Evolutionary conservation across 768 basidiomycete species (phyloP), one percentile per base, ranked within the genome.

Genomic region (Omphalotus guepiniiformis): DNA sequence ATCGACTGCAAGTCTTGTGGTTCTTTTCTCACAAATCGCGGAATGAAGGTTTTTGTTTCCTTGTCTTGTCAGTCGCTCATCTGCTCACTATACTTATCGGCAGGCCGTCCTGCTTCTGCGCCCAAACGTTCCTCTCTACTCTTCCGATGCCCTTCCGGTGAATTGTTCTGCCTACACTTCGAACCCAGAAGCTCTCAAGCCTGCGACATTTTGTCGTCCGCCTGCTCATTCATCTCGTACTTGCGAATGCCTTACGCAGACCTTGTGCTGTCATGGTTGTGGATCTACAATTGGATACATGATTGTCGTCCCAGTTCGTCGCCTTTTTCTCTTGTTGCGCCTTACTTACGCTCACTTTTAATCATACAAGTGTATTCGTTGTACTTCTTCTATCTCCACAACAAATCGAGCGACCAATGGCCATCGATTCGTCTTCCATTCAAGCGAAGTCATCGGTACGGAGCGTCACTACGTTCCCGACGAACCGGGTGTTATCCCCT

Each of bases 391-490:
- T 2, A 80, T 83, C 42, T 73, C 76, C 39, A 73, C 74, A 4
- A 79, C 76, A 15, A 84, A 85, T 62, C 79, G 85, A 49, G 73
- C 80, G 6, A 88, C 88, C 19, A 92, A 91, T 62, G 87, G 88
- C 7, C 88, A 91, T 62, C 80, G 88, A 25, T 93, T 88, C 62
- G 89, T 93, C 28, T 93, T 92, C 63, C 88, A 92, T 68, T 84
- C 83, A 32, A 75, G 63, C 53, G 83, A 85, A 63, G 79, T 89
- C 43, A 54, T 63, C 21, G 78, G 78, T 7, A 75, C 75, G 22
- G 83, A 85, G 58, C 78, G 87, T 35, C 73, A 75, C 56, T 83
- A 87, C 53, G 66, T 86, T 47, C 65, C 65, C 28, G 71, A 76
- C 50, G 87, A 90, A 60, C 76, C 75, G 22, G 84, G 85, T 21